Base-by-base conservation (phyloP, 305 asterid species). In the Solanum hybrid region DNA sequence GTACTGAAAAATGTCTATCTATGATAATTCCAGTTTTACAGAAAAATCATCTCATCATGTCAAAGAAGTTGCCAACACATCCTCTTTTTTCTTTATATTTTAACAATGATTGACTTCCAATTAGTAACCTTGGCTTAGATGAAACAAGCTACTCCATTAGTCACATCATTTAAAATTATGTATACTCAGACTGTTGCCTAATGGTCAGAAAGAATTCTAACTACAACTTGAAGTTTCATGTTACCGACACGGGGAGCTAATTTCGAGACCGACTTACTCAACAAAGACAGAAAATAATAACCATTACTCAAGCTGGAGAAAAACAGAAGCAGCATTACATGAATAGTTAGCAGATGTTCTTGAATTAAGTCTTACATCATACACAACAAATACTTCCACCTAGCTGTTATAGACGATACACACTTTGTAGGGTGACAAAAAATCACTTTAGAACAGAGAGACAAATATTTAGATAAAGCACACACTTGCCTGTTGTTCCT, bases 401-500 rank as follows among this genome's bases (percentile, higher is more conserved):
- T 27, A 79, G 27, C 14, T 14, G 27, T 13, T 14, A 39, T 27
- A 38, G 68, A 39, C 5, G 3, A 9, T 37, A 38, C 34, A 0
- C 61, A 41, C 14, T 82, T 27, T 15, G 4, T 76, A 26, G 36
- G 70, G 61, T 26, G 87, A 26, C 70, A 57, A 81, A 76, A 87
- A 89, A 89, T 26, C 81, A 79, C 78, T 89, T 90, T 29, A 87
- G 76, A 34, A 37, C 33, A 70, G 72, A 89, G 31, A 75, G 81
- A 80, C 34, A 90, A 93, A 31, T 84, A 51, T 29, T 45, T 27
- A 37, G 32, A 51, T 17, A 10, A 51, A 84, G 84, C 68, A 36
- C 68, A 36, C 87, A 92, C 98, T 93, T 88, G 91, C 99, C 97
- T 95, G 94, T 94, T 90, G 91, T 95, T 94, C 89, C 87, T 91